Evolutionary conservation across 2,329 filamentous ascomycete species (phyloP).

Genomic region (Colletotrichum sp.): DNA sequence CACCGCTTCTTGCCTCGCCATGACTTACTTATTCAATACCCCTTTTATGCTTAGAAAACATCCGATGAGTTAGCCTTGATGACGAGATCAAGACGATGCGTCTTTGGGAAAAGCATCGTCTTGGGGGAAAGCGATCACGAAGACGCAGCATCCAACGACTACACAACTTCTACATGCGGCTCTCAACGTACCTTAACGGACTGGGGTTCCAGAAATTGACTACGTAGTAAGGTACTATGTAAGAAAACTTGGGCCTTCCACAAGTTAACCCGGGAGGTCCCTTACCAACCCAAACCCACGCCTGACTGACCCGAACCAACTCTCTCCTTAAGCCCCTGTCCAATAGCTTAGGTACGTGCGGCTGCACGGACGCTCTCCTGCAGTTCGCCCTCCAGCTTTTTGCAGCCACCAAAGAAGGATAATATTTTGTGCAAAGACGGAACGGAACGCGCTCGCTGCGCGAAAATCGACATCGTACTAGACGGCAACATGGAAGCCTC

Average conservation of each 20-base stretch:
- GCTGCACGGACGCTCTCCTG: background rate
- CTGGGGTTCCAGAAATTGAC: background rate
- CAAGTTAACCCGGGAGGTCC: background rate
- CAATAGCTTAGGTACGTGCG: background rate
- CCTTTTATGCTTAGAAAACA: background rate
- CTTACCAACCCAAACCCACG: background rate
- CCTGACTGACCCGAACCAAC: background rate
- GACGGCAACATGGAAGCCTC: background rate
- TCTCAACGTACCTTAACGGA: background rate
- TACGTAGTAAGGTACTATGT: background rate
- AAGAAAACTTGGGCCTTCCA: background rate
- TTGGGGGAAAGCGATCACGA: background rate
- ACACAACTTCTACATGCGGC: background rate
- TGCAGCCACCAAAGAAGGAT: background rate
- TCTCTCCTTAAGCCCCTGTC: background rate
- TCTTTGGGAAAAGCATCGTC: background rate
- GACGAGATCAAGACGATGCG: background rate
- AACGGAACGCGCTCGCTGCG: background rate
- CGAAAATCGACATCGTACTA: background rate
- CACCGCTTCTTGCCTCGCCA: background rate
- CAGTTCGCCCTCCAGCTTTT: background rate
- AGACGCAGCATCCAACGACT: background rate
- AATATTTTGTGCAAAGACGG: background rate
- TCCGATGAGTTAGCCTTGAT: background rate
- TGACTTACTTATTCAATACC: background rate